Evolutionary conservation across 2,329 filamentous ascomycete species (phyloP).

Genomic region (Hypoxylon sp.): DNA sequence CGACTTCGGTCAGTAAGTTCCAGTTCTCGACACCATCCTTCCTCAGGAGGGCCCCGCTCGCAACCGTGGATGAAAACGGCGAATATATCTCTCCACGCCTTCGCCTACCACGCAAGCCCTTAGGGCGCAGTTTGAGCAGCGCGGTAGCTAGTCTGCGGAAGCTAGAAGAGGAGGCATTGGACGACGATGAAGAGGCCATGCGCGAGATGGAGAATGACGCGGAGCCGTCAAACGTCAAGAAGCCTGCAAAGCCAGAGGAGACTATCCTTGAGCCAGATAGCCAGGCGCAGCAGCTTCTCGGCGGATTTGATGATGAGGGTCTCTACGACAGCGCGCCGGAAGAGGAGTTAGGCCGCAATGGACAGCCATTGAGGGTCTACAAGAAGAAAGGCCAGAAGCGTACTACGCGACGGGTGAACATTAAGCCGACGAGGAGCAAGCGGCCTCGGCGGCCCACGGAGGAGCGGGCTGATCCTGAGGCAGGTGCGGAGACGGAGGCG

Average conservation of each 20-base stretch:
- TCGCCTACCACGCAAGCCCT: conserved; percentile 69
- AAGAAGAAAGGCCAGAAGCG: conserved; percentile 90
- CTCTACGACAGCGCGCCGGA: conserved; percentile 71
- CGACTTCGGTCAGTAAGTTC: conserved; percentile 67
- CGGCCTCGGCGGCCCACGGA: conserved; percentile 59
- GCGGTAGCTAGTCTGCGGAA: conserved; percentile 80
- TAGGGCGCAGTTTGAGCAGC: conserved; percentile 79
- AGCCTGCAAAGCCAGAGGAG: conserved; percentile 50
- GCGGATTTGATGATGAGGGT: conserved; percentile 75
- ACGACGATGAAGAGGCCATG: conserved; percentile 81
- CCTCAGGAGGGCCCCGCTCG: conserved; percentile 68
- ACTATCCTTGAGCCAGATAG: conserved; percentile 62
- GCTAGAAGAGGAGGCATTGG: conserved; percentile 77
- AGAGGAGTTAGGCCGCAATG: conserved; percentile 65
- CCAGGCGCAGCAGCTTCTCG: conserved; percentile 63
- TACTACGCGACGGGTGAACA: conserved; percentile 78
- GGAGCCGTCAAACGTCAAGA: conserved; percentile 33
- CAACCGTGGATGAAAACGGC: conserved; percentile 70
- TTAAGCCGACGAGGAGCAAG: conserved; percentile 67
- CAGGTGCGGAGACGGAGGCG: conserved; percentile 57
- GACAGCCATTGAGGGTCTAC: conserved; percentile 73
- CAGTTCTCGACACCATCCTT: conserved; percentile 80
- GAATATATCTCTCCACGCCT: conserved; percentile 65
- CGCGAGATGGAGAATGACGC: conserved; percentile 75
- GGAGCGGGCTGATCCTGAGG: conserved; percentile 55